Conservation (phyloP, 2,329 filamentous ascomycete species). For the Cladophialophora chaetospira region DNA sequence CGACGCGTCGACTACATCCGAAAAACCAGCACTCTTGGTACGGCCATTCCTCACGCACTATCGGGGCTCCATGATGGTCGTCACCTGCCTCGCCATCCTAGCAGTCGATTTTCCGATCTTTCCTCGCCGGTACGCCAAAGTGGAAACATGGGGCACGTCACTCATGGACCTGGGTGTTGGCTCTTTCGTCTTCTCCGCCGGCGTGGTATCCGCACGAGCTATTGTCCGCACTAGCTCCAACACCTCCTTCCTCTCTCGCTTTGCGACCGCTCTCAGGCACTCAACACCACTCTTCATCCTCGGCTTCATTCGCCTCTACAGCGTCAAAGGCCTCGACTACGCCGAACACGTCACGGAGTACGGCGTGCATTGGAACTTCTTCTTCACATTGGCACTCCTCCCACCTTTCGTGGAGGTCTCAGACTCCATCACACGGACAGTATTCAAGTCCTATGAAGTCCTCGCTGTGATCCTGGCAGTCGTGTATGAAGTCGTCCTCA, state of each 20-base stretch:
- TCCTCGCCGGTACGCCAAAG: constrained; percentile 92
- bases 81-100: constrained; percentile 89
- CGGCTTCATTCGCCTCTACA: constrained; percentile 78
- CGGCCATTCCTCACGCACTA: constrained; percentile 94
- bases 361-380: constrained; percentile 99
- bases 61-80: constrained; percentile 85
- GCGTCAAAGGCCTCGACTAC: constrained; percentile 92
- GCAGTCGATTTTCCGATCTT: constrained; percentile 95
- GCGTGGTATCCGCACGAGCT: constrained; percentile 83
- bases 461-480: constrained; percentile 70
- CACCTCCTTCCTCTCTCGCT: constrained; percentile 53
- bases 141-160: constrained; percentile 99
- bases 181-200: constrained; percentile 93
- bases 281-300: constrained; percentile 79
- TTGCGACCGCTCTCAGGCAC: constrained; percentile 71
- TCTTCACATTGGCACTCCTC: constrained; percentile 89
- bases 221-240: constrained; percentile 44
- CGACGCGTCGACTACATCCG: background rate
- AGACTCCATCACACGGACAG: constrained; percentile 61
- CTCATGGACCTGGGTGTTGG: constrained; percentile 97
- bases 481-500: constrained; percentile 73
- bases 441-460: constrained; percentile 72
- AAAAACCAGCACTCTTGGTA: constrained; percentile 42
- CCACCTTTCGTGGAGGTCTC: constrained; percentile 87
- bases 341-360: constrained; percentile 97